phyloP scores from a whole-genome alignment of 148 eudicot genomes.

The Camellia sinensis region DNA sequence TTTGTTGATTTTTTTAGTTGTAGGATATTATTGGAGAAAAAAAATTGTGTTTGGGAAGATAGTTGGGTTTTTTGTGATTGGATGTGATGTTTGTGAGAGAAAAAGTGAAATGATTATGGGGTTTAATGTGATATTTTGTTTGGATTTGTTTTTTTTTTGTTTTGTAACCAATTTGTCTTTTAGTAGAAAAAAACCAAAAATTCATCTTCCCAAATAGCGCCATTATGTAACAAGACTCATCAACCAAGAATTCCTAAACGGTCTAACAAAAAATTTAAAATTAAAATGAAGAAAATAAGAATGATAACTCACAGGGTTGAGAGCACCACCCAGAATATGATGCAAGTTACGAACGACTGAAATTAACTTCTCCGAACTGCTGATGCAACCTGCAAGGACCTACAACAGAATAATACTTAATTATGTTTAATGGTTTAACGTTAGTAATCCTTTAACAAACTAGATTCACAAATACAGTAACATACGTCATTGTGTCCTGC shows the following conservation, averaged over 20 bases:
- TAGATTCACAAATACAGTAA: conserved; percentile 2
- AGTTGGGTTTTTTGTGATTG: no score
- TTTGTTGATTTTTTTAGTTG: no score
- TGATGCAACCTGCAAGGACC: conserved; percentile 91
- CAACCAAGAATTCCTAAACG: not conserved
- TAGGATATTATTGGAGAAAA: no score
- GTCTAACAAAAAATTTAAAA: not conserved
- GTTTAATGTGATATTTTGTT: no score
- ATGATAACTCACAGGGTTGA: conserved; percentile 71
- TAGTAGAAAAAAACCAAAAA: no score
- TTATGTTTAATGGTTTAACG: not conserved
- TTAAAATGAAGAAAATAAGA: not conserved
- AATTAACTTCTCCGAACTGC: conserved; percentile 66
- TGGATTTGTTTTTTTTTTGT: no score
- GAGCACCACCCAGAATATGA: conserved; percentile 84
- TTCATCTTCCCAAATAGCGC: no score
- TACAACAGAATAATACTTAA: conserved; percentile 21
- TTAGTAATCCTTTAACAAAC: not conserved
- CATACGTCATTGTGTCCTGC: conserved; percentile 87
- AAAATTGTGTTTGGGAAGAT: no score
- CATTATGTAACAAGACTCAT: not conserved
- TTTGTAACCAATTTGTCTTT: no score
- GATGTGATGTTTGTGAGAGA: no score
- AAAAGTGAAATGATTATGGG: no score
- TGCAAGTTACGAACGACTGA: conserved; percentile 65